Base-by-base conservation (phyloP, 2,329 filamentous ascomycete species). In the Lasiodiplodia theobromae region DNA sequence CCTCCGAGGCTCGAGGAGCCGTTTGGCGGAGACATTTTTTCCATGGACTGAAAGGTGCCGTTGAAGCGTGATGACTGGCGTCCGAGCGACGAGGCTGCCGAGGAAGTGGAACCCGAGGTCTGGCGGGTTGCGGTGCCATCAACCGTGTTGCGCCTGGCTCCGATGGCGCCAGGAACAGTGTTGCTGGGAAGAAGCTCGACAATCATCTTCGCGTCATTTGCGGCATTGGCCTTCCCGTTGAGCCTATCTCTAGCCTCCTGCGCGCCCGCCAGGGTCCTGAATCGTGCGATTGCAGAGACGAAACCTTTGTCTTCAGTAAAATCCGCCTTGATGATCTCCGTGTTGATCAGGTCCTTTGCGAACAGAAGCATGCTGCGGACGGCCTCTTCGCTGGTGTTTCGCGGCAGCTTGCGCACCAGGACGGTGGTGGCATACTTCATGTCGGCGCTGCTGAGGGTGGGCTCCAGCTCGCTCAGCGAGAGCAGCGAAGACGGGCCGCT, bases 361-460 rank as follows among this genome's bases (percentile, higher is more conserved):
- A 91, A 90, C n/a, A 89, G 81, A 6, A 91, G 81, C 82, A 91
- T 88, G 75, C 86, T 88, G 71, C 86, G 84, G 68, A 91, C 82
- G 21, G 86, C 82, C 71, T 89, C 88, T 63, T 82, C 78, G 73
- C 84, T 87, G 53, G 85, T 89, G 75, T 84, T 88, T 69, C 82
- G 83, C 4, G 88, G 87, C 16, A 91, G 81, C 72, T 85, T 87
- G 74, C 87, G 87, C 79, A 91, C 82, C 67, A 88, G 77, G 70
- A 91, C 81, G n/a, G 78, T 74, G 23, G 75, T 75, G 28, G 68
- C 54, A 23, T 51, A 53, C 18, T 71, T 70, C 65, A 68, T 68
- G 18, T 74, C 72, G 11, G 69, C 62, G 53, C 68, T 67, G 66
- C 66, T 69, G 47, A 68, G 57, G 66, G 78, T 73, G 62, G 78